Evolutionary conservation across 805 yeast genomes (phyloP), one percentile per base, ranked within the genome.

Genomic region (Komagataella mondaviorum): DNA sequence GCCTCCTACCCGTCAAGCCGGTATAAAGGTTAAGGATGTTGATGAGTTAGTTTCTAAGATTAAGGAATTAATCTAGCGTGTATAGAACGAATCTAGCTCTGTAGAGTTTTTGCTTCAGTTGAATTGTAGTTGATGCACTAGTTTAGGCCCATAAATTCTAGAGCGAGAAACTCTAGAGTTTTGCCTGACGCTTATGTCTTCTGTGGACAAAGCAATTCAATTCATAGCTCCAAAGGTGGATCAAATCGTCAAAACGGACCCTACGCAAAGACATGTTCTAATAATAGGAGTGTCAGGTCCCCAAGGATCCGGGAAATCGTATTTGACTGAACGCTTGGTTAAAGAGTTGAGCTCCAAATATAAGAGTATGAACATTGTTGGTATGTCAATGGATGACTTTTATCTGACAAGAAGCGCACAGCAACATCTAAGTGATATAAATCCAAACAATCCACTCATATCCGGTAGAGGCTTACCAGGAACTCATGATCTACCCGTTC

Each of bases 381-480:
- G 70, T 23, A 66, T 86, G 48, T 90, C 96, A 53, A 76, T 89
- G 57, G 99, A 91, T 66, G 98, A 93, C 65, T 78, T 88, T 53
- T 91, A 91, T 63, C 68, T 87, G 45, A 79, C 87, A 0, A 81
- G 79, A 60, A 64, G 60, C 6, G 83, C 82, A 17, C 96, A 88
- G 60, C 54, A 52, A 23, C 53, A 54, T 36, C 60, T 89, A 22
- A 73, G 76, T 1, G 44, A 55, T 5, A 51, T 54, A 12, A 66
- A 69, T 53, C 61, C 69, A 0, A 72, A 66, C 12, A 86, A 87
- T 60, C 62, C 66, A 43, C 67, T 91, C 48, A 59, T 88, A 16
- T 58, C 62, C 39, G 96, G 96, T 2, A 69, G 98, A 23, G 98
- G 98, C 0, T 71, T 87, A 14, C 98, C 98, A 0, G 97, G 97